Percentiles rank a stretch among this genome's conserved stretches.
These are phyloP conservation scores for Torulaspora franciscae DNA, from an alignment of 805 yeast genomes.

Conservation along the genomic window DNA sequence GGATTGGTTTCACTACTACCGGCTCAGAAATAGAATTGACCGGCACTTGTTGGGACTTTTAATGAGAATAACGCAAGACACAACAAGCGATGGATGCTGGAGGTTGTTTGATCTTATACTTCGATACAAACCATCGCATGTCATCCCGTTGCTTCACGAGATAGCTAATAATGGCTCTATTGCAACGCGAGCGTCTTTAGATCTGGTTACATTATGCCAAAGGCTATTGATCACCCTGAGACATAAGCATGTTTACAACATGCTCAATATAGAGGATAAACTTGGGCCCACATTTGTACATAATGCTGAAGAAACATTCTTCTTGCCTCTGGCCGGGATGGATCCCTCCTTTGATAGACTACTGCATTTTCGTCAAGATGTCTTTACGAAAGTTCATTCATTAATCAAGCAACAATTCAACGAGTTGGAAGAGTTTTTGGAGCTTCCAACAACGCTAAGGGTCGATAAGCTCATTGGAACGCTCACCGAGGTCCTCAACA, in stretches of 20 bases:
- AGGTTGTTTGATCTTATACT: conserved; percentile 1
- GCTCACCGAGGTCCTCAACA: conserved; percentile 12
- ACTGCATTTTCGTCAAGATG: conserved; percentile 12
- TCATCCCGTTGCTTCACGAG: conserved; percentile 11
- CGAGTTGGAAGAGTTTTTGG: conserved; percentile 10
- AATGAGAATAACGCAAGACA: not conserved
- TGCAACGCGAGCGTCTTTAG: conserved; percentile 4
- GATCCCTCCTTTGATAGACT: conserved; percentile 20
- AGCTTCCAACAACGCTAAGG: conserved; percentile 17
- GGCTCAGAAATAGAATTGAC: conserved; percentile 14
- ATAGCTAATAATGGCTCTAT: conserved; percentile 8
- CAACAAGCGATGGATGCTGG: conserved; percentile 4
- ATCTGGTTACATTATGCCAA: conserved; percentile 12
- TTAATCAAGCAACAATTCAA: conserved; percentile 11
- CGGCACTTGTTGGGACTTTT: conserved; percentile 4
- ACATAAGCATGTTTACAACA: conserved; percentile 17
- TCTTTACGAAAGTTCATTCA: conserved; percentile 11
- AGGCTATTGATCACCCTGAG: conserved; percentile 17
- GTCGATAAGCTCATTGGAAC: conserved; percentile 18
- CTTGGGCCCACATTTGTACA: conserved; percentile 14
- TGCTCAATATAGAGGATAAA: conserved; percentile 8
- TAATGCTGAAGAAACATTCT: conserved; percentile 18
- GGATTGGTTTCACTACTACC: conserved; percentile 13
- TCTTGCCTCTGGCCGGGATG: conserved; percentile 19
- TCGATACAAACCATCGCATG: conserved; percentile 10